A percentile compares a stretch with the other conserved stretches of the same genome.
phyloP scores from a whole-genome alignment of 2,329 filamentous ascomycete genomes.

The Mycocentrospora acerina region DNA sequence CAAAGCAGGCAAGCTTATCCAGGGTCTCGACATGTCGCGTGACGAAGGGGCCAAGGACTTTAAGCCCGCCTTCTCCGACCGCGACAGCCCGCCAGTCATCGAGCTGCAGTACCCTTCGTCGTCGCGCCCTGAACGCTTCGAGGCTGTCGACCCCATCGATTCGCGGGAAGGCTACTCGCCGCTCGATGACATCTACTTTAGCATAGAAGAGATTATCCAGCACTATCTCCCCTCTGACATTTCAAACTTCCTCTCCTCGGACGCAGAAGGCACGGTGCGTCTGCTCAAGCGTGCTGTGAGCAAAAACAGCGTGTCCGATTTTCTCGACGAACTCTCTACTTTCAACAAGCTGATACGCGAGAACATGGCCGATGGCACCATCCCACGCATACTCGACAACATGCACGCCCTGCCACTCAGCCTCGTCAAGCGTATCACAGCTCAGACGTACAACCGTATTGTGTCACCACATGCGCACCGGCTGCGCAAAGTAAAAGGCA shows the following conservation, averaged over 20 bases:
- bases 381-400: constrained; percentile 70
- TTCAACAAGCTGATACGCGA: constrained; percentile 74
- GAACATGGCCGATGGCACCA: constrained; percentile 68
- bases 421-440: constrained; percentile 73
- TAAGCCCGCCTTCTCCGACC: constrained; percentile 53
- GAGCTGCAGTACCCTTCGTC: constrained; percentile 82
- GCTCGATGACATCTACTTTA: constrained; percentile 70
- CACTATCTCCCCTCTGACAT: constrained; percentile 76
- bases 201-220: constrained; percentile 62
- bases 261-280: constrained; percentile 72
- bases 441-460: constrained; percentile 87
- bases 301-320: constrained; percentile 66
- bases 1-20: constrained; percentile 33
- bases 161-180: constrained; percentile 51
- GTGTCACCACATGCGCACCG: constrained; percentile 87
- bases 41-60: constrained; percentile 50
- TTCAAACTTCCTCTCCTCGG: constrained; percentile 67
- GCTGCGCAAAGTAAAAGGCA: constrained; percentile 82
- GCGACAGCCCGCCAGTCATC: constrained; percentile 52
- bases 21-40: constrained; percentile 46
- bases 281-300: constrained; percentile 73
- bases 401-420: constrained; percentile 68
- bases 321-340: constrained; percentile 69
- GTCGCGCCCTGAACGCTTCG: constrained; percentile 62
- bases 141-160: constrained; percentile 29